Evolutionary conservation across 495 filamentous ascomycete species (phyloP), one percentile per base, ranked within the genome.

Genomic region (Penicillium parvum): DNA sequence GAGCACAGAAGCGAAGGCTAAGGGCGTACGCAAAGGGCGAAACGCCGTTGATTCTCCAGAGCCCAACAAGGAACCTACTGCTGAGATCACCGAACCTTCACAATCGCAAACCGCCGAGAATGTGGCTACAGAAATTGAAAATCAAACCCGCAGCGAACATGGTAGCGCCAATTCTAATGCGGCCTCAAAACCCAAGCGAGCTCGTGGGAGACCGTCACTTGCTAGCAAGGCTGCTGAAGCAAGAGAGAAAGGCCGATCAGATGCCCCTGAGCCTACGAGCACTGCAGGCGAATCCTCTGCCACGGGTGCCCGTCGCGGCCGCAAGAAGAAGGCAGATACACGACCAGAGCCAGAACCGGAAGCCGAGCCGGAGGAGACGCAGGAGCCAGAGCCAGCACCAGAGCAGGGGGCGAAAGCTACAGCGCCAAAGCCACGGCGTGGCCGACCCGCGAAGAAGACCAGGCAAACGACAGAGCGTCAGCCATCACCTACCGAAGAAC

Each of bases 401-500:
- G 35, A 50, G 25, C 33, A 40, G 7, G 32, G 50, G 37, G 42
- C 52, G 9, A 36, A 48, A 26, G 21, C 32, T 28, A 23, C 21
- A 15, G 23, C 41, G 27, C n/a, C 41, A 2, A 19, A 22, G 10
- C 18, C 32, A 20, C 41, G 22, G 27, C 57, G 51, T 17, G 48
- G 50, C 18, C 43, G 43, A 33, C 48, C 30, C 14, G 30, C 50
- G 17, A 58, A 51, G 15, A 48, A 54, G 33, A 45, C 45, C 16
- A 32, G 7, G 9, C 25, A 40, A 11, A 32, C 43, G 32, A 20
- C 48, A 37, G 45, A 53, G n/a, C 44, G 41, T 4, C 48, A 45
- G 32, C 12, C 23, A 3, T 15, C 42, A 34, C 17, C 34, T 6
- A 32, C 37, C 37, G 56, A 55, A 59, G 64, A 53, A 34, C 47